A percentile compares a stretch with the other conserved stretches of the same genome.
phyloP scores from a whole-genome alignment of 2,329 filamentous ascomycete species.

The Cladorrhinum sp. region DNA sequence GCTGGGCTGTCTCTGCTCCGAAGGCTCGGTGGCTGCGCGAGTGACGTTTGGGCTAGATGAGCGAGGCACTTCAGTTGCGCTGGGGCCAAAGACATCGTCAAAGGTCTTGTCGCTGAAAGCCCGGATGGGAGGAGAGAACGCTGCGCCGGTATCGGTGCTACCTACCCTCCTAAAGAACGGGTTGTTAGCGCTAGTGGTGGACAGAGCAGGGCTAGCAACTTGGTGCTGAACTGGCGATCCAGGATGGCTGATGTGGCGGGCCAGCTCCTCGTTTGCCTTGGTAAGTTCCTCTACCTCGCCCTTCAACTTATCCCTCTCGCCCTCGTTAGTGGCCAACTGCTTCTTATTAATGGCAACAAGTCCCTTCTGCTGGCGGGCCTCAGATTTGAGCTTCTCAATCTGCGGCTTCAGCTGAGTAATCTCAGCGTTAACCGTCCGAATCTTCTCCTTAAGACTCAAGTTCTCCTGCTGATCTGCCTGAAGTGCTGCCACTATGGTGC shows the following conservation, averaged over 20 bases:
- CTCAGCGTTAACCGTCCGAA: conserved; percentile 77
- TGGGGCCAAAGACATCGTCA: conserved; percentile 81
- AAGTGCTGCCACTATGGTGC: conserved; percentile 68
- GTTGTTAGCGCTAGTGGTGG: conserved; percentile 76
- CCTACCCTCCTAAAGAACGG: conserved; percentile 82
- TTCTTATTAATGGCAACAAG: conserved; percentile 98
- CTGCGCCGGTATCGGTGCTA: conserved; percentile 58
- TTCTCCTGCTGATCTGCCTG: conserved; percentile 91
- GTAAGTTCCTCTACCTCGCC: conserved; percentile 68
- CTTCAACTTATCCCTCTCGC: conserved; percentile 84
- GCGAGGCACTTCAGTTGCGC: conserved; percentile 48
- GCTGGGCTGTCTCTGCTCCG: conserved; percentile 66
- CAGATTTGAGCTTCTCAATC: conserved; percentile 87
- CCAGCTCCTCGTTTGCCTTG: conserved; percentile 59
- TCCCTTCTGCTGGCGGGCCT: conserved; percentile 92
- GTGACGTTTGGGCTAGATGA: conserved; percentile 61
- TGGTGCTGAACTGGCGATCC: conserved; percentile 46
- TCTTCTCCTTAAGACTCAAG: conserved; percentile 77
- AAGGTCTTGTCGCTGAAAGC: conserved; percentile 66
- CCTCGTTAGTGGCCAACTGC: conserved; percentile 85
- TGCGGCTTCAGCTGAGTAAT: conserved; percentile 82
- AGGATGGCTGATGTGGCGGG: conserved; percentile 50
- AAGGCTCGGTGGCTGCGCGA: conserved; percentile 64
- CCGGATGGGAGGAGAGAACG: conserved; percentile 49
- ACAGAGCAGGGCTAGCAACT: conserved; percentile 67